Percentiles rank a stretch among this genome's conserved stretches.
Conservation (phyloP, 2,329 filamentous ascomycete genomes). For the Aspergillus luchuensis region DNA sequence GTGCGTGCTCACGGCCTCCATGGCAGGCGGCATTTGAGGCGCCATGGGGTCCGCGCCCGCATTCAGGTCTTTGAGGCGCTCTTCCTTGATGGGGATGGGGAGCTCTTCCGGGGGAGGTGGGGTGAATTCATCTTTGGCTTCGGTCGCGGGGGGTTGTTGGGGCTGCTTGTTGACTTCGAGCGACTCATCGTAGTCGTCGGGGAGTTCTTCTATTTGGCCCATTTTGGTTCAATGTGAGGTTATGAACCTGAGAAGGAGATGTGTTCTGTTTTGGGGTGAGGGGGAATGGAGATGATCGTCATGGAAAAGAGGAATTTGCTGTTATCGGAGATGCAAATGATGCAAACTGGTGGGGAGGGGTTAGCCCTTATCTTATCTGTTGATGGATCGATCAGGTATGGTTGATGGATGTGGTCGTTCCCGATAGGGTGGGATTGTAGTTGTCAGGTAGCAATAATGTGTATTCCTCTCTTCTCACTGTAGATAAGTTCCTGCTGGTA, state of each 20-base stretch:
- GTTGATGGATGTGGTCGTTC: no score
- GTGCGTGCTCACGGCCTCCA: slow-evolving; percentile 59
- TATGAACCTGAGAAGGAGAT: background rate
- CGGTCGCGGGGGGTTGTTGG: slow-evolving; percentile 8
- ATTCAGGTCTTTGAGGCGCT: slow-evolving; percentile 31
- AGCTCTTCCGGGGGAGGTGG: slow-evolving; percentile 32
- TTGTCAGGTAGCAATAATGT: no score
- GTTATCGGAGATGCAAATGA: slow-evolving; percentile 25
- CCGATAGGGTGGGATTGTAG: no score
- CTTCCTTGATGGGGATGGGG: slow-evolving; percentile 45
- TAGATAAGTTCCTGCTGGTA: no score
- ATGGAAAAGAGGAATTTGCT: background rate
- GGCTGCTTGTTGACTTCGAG: slow-evolving; percentile 45
- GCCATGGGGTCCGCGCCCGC: slow-evolving; percentile 33
- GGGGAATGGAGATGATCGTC: no score
- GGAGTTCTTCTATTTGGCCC: slow-evolving; percentile 56
- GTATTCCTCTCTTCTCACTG: no score
- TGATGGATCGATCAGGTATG: background rate
- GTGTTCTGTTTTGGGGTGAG: no score
- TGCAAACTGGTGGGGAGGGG: slow-evolving; percentile 32
- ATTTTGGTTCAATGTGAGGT: slow-evolving; percentile 37
- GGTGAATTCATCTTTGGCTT: slow-evolving; percentile 2
- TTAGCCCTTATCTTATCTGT: slow-evolving; percentile 12
- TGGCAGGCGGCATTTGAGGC: slow-evolving; percentile 58
- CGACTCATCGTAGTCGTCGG: slow-evolving; percentile 53